Conservation (phyloP, 768 basidiomycete species). For the Naganishia friedmannii region DNA sequence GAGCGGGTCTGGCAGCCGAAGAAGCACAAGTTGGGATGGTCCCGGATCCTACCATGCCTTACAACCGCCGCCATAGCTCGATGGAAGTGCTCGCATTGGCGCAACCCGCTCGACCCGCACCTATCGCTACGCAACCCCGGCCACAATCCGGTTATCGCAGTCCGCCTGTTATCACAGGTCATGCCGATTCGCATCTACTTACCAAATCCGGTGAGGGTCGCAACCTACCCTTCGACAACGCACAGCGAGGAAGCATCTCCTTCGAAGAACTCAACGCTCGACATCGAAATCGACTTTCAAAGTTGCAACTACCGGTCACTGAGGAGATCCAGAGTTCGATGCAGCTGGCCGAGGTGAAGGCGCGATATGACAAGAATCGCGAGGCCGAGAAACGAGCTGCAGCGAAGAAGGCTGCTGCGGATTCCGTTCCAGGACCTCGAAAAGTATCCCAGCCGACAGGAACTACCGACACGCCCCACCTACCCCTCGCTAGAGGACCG, state of each 20-base stretch:
- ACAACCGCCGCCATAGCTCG: neutral
- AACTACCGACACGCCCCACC: neutral
- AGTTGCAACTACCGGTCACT: slow-evolving; percentile 80
- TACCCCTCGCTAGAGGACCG: neutral
- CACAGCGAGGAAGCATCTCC: slow-evolving; percentile 57
- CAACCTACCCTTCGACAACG: neutral
- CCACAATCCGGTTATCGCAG: neutral
- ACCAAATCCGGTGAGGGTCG: neutral
- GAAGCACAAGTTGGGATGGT: neutral
- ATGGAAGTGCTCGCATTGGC: neutral
- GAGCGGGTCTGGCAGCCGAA: neutral
- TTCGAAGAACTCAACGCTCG: slow-evolving; percentile 84
- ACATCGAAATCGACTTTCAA: slow-evolving; percentile 77
- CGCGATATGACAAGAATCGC: slow-evolving; percentile 23
- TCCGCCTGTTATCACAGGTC: slow-evolving; percentile 22
- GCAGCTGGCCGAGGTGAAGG: slow-evolving; percentile 64
- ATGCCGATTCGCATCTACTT: slow-evolving; percentile 15
- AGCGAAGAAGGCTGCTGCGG: slow-evolving; percentile 22
- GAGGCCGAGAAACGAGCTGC: slow-evolving; percentile 24
- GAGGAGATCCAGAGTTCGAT: slow-evolving; percentile 73
- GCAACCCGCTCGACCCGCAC: neutral
- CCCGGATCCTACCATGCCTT: neutral
- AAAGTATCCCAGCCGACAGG: neutral
- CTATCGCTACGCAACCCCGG: neutral
- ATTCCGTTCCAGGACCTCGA: neutral